Evolutionary conservation across 495 filamentous ascomycete species (phyloP), one percentile per base, ranked within the genome.

Genomic region (Talaromyces ruber): DNA sequence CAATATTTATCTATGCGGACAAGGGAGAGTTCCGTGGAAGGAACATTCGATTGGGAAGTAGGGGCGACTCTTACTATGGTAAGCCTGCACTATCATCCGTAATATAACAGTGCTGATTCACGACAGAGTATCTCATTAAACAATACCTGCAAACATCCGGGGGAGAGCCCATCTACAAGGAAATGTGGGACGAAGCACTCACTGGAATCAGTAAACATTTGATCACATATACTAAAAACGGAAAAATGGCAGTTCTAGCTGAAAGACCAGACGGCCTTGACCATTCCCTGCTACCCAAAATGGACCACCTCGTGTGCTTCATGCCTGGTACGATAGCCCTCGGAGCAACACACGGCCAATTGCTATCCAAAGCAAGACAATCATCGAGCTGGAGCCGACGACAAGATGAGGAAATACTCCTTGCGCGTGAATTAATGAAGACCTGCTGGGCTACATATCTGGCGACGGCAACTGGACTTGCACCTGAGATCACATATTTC

Each of bases 281-380:
- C 24, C 74, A 79, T 2, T 54, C 70, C 0, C 68, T 97, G 6
- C 83, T 80, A 0, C 90, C 93, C 21, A 98, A 98, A 75, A 98
- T 99, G 95, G 94, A 98, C 68, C 94, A 99, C 71, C 80, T 98
- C 7, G 93, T 93, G 43, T 99, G 94, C 78, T 99, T 98, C 79
- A 89, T 97, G 82, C 93, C 94, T 0, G 95, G 94, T 32, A 96
- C 93, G 14, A 93, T 98, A 66, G 94, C 93, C 0, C 84, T 98
- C 1, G 92, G 85, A 9, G 90, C 84, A 4, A 99, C 94, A 0
- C 89, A 86, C 22, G 94, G 94, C 1, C 64, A 85, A 45, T 84
- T 84, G 0, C 81, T 96, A 32, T 76, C 83, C 1, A 86, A 92
- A 66, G 92, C 93, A 5, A 87, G 83, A 64, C 85, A 88, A 67